Base-by-base conservation (phyloP, 148 eudicot genomes). In the Rhododendron vialii region DNA sequence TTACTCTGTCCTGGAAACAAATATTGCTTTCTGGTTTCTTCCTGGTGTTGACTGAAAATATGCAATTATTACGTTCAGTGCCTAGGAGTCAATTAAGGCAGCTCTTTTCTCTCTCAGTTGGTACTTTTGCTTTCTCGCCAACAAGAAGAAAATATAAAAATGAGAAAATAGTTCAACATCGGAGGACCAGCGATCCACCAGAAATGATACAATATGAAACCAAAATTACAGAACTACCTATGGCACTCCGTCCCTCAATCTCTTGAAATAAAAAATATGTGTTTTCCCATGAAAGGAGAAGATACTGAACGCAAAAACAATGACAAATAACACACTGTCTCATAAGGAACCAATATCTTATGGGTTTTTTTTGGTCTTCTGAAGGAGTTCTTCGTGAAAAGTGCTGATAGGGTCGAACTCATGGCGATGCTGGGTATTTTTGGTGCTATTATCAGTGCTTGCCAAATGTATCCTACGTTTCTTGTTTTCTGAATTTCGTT, bases 331-430 rank as follows among this genome's bases (percentile, higher is more conserved):
- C n/a, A 17, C 35, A 69, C 33, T 69, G 1, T 69, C 75, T 69
- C 18, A 69, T 28, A 69, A 30, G 75, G 36, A 69, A 30, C 18
- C 75, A 69, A 11, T 69, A 69, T 26, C 75, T 63, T 11, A 26
- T 55, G 15, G 3, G 7, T 41, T 78, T 43, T 73, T 78, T 55
- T 71, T 22, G 63, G 81, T 83, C 38, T 84, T 87, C 67, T 87
- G 89, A 91, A 96, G 98, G 98, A 96, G 85, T 96, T 86, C 90
- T 92, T 96, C 45, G 98, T 94, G 83, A 94, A 93, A 90, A 96
- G 89, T 86, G 98, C 98, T 65, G 96, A 93, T 89, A 89, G 89
- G 90, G 88, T 91, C 26, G 98, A 96, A 84, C 98, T 96, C 85
- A 92, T 96, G 98, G 94, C 93, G 36, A 90, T 96, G 94, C 88